Base-by-base conservation (phyloP, 179 eudicot species). In the Silene coronaria region DNA sequence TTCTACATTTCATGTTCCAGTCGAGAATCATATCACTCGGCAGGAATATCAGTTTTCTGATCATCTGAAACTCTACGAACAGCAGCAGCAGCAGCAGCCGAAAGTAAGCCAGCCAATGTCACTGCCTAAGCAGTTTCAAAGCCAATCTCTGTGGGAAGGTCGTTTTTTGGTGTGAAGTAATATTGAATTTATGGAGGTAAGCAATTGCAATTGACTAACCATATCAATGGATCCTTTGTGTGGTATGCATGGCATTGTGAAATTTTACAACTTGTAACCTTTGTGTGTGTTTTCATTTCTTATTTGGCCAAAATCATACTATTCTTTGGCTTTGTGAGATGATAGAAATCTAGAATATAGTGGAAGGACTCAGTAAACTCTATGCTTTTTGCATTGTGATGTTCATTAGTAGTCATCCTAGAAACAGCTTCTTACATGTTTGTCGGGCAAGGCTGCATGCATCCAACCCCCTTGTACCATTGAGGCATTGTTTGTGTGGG, bases 131-230 rank as follows among this genome's bases (percentile, higher is more conserved):
- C 89, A 91, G 79, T 85, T 83, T 87, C 96, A 86, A 76, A 89
- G 96, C 79, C 90, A 87, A 79, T 84, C 94, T 78, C 82, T 86
- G 67, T 90, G 91, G 96, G 91, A 85, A 76, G 84, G 92, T 81
- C 90, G 80, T 76, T 91, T 86, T 88, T 79, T 87, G 86, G 97
- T 88, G 98, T 94, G 98, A 94, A 64, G 70, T 78, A 79, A 60
- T 68, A 70, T 74, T 68, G 67, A 79, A 70, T 68, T 77, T 67
- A 78, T 70, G 79, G 71, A 74, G 86, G 81, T 73, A 70, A 66
- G 78, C 48, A 64, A 21, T 23, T 48, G n/a, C 75, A 12, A 53
- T 46, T 77, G 46, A 58, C 16, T 75, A 13, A 6, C 38, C 14
- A 32, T 59, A n/a, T 24, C 13, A 24, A 11, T 71, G 23, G 14